Percentiles rank a stretch among this genome's conserved stretches.
Conservation (phyloP, 139 green algal species). For the Tetradesmus obliquus region DNA sequence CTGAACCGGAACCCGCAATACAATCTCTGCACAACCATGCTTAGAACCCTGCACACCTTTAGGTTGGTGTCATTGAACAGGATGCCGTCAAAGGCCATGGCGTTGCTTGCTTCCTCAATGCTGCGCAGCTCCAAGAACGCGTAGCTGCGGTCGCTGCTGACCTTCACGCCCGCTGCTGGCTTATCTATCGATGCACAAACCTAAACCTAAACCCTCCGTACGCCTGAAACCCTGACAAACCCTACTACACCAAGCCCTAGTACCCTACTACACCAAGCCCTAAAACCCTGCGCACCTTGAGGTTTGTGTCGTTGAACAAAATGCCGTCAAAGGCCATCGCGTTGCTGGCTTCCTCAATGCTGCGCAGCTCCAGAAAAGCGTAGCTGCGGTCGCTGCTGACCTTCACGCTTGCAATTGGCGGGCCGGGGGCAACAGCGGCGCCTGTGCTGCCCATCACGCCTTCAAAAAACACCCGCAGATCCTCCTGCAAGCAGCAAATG, state of each 20-base stretch:
- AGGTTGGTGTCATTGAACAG: slow-evolving; percentile 70
- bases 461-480: slow-evolving; percentile 45
- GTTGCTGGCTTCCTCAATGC: slow-evolving; percentile 85
- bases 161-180: not conserved
- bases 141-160: slow-evolving; percentile 55
- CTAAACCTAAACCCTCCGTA: too few relatives aligned
- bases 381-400: slow-evolving; percentile 54
- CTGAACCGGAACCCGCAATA: too few relatives aligned
- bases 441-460: slow-evolving; percentile 43
- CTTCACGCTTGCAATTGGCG: slow-evolving; percentile 2
- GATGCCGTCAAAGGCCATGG: slow-evolving; percentile 85
- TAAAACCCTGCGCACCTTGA: slow-evolving; percentile 64
- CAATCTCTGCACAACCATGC: not conserved
- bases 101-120: slow-evolving; percentile 86
- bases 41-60: slow-evolving; percentile 57
- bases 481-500: slow-evolving; percentile 11
- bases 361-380: slow-evolving; percentile 81
- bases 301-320: slow-evolving; percentile 65
- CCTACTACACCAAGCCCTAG: too few relatives aligned
- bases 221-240: too few relatives aligned
- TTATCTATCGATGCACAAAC: too few relatives aligned
- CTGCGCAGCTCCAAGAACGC: slow-evolving; percentile 81
- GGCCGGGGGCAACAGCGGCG: slow-evolving; percentile 12
- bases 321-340: slow-evolving; percentile 86
- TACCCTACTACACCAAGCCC: not conserved